A percentile compares a stretch with the other conserved stretches of the same genome.
These are phyloP conservation scores for Cadophora gregata DNA, from an alignment of 2,329 filamentous ascomycete genomes.

Conservation along the genomic window DNA sequence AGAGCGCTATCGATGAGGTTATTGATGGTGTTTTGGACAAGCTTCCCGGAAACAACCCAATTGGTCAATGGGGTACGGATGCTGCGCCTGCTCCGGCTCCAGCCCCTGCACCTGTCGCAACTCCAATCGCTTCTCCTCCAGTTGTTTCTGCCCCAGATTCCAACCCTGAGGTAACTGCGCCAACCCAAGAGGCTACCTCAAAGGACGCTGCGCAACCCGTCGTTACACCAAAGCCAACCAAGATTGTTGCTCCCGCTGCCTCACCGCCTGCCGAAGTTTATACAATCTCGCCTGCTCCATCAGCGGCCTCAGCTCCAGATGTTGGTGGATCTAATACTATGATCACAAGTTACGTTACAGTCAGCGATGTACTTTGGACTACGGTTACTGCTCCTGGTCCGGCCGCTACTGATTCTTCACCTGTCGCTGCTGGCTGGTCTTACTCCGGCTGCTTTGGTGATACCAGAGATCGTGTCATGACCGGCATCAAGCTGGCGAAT, in stretches of 20 bases:
- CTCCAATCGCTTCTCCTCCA: slow-evolving; percentile 7
- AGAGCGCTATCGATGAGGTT: slow-evolving; percentile 53
- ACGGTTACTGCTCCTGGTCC: slow-evolving; percentile 36
- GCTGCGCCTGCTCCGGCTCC: slow-evolving; percentile 23
- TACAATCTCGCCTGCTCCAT: background rate
- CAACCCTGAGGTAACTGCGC: background rate
- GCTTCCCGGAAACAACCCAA: slow-evolving; percentile 61
- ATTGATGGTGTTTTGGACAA: slow-evolving; percentile 51
- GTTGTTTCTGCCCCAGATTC: slow-evolving; percentile 13
- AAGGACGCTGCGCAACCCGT: slow-evolving; percentile 5
- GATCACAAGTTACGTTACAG: slow-evolving; percentile 45
- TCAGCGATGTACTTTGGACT: slow-evolving; percentile 54
- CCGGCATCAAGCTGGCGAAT: slow-evolving; percentile 48
- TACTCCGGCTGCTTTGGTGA: slow-evolving; percentile 53
- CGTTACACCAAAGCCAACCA: slow-evolving; percentile 10
- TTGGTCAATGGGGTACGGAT: slow-evolving; percentile 55
- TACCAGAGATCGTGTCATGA: slow-evolving; percentile 47
- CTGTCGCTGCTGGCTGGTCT: slow-evolving; percentile 45
- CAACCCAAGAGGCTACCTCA: slow-evolving; percentile 18
- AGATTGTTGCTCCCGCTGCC: background rate
- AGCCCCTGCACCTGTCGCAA: slow-evolving; percentile 18
- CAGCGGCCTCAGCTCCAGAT: slow-evolving; percentile 25
- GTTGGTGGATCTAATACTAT: slow-evolving; percentile 42
- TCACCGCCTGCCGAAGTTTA: background rate
- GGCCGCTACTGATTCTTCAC: slow-evolving; percentile 33